phyloP scores from a whole-genome alignment of 2,329 filamentous ascomycete species.

The Lecanosticta acicola region DNA sequence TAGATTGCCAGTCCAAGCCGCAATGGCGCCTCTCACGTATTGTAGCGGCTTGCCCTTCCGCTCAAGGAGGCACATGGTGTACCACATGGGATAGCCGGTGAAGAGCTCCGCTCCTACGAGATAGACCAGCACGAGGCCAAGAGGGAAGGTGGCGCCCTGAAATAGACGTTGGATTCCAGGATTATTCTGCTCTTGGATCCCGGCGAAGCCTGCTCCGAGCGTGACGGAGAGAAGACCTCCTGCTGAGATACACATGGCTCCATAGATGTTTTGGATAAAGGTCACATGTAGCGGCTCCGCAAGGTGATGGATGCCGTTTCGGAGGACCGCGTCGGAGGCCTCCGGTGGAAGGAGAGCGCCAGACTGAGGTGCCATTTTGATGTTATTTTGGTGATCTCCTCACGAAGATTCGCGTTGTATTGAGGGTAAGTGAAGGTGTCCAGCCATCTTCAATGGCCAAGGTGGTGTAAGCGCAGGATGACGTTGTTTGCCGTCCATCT shows the following conservation, averaged over 20 bases:
- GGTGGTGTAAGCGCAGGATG: background rate
- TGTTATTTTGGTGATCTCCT: background rate
- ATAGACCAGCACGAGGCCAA: slow-evolving; percentile 28
- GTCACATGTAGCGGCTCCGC: slow-evolving; percentile 17
- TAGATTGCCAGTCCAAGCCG: slow-evolving; percentile 23
- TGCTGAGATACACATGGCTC: slow-evolving; percentile 24
- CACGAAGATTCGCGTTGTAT: background rate
- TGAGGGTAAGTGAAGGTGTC: background rate
- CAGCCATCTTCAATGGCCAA: too few species aligned
- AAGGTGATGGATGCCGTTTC: slow-evolving; percentile 24
- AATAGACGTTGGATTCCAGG: slow-evolving; percentile 21
- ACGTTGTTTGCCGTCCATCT: too few species aligned
- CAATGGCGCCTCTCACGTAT: slow-evolving; percentile 16
- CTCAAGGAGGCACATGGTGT: slow-evolving; percentile 23
- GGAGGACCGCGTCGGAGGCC: slow-evolving; percentile 19
- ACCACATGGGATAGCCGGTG: slow-evolving; percentile 31
- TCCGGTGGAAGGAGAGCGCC: slow-evolving; percentile 21
- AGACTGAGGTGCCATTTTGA: slow-evolving; percentile 10
- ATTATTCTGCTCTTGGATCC: slow-evolving; percentile 13
- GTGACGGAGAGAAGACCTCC: slow-evolving; percentile 22
- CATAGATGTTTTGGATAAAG: slow-evolving; percentile 27
- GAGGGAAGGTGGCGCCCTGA: slow-evolving; percentile 24
- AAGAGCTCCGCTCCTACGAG: slow-evolving; percentile 28
- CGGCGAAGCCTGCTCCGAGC: slow-evolving; percentile 19
- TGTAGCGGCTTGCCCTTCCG: slow-evolving; percentile 17